Evolutionary conservation across 768 basidiomycete genomes (phyloP), one percentile per base, ranked within the genome.

Genomic region (Xerocomus potaroensis): DNA sequence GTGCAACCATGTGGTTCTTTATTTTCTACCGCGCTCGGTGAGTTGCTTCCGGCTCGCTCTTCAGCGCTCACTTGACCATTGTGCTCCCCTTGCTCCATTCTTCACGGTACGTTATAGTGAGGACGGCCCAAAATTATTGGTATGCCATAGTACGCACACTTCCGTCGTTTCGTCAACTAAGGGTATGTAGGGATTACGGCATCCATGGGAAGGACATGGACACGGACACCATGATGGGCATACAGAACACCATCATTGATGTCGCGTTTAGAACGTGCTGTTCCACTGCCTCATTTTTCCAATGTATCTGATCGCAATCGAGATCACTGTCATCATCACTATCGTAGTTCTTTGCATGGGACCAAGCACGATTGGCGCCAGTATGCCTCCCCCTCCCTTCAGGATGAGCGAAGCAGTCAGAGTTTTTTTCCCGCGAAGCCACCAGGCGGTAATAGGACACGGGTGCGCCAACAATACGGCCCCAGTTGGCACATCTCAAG

Each of bases 1-100:
- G 93, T 40, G 93, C 92, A 27, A 79, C 83, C 21, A 95, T 96
- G 93, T 96, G 93, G 93, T 95, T 95, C 80, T 96, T 93, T 75
- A 92, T 96, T 64, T 95, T 96, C 75, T 96, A 94, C 70, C 83
- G 93, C 47, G 86, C 88, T 54, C 76, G 91, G 93, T 95, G 60
- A 61, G 86, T 75, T 8, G 1, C 24, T n/a, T 23, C 9, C 8
- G 38, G 21, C 15, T 31, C 23, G 10, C n/a, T 24, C 37, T 23
- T 29, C 23, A 39, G 34, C 50, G 11, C 7, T 10, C 11, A 14
- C 30, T 52, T 34, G 52, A 19, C 21, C 4, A 18, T 37, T 33
- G 14, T 39, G 47, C 37, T 11, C 46, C 40, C 23, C 40, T 21
- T 2, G 4, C 21, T 18, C 41, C n/a, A 9, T 8, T 37, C 49